Evolutionary conservation across 1,284 basidiomycete genomes (phyloP).

Genomic region (Ceratobasidium sp.): DNA sequence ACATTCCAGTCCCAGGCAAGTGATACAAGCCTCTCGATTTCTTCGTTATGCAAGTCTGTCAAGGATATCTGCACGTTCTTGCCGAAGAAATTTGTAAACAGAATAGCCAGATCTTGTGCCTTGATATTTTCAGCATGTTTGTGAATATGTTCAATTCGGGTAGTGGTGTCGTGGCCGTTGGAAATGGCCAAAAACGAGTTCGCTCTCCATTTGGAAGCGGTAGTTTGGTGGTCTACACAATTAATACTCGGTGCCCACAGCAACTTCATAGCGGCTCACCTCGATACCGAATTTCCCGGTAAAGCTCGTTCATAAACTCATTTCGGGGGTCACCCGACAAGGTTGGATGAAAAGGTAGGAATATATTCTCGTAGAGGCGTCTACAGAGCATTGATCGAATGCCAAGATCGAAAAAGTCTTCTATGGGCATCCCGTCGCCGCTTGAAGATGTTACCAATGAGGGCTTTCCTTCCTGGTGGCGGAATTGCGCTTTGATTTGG

Average conservation of each 20-base stretch:
- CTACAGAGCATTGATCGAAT: conserved; percentile 19
- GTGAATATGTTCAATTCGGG: neutral
- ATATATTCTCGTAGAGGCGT: conserved; percentile 32
- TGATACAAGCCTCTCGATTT: neutral
- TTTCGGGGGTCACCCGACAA: neutral
- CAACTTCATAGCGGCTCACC: neutral
- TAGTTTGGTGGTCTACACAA: conserved; percentile 18
- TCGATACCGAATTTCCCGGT: neutral
- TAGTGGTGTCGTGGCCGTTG: neutral
- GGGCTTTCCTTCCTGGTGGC: conserved; percentile 15
- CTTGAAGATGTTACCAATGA: conserved; percentile 32
- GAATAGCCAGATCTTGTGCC: neutral
- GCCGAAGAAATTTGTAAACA: conserved; percentile 11
- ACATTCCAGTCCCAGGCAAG: conserved; percentile 34
- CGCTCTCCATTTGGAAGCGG: conserved; percentile 22
- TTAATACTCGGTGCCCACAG: no score
- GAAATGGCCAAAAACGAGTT: conserved; percentile 30
- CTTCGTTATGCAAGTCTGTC: neutral
- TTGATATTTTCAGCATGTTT: neutral
- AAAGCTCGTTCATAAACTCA: neutral
- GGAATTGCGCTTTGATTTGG: neutral
- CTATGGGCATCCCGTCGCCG: conserved; percentile 8
- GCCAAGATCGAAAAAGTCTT: conserved; percentile 35
- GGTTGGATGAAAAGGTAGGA: conserved; percentile 28
- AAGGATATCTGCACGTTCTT: neutral